Evolutionary conservation across 352 stramenopile species (phyloP), one percentile per base, ranked within the genome.

Genomic region (Phytophthora litchii): DNA sequence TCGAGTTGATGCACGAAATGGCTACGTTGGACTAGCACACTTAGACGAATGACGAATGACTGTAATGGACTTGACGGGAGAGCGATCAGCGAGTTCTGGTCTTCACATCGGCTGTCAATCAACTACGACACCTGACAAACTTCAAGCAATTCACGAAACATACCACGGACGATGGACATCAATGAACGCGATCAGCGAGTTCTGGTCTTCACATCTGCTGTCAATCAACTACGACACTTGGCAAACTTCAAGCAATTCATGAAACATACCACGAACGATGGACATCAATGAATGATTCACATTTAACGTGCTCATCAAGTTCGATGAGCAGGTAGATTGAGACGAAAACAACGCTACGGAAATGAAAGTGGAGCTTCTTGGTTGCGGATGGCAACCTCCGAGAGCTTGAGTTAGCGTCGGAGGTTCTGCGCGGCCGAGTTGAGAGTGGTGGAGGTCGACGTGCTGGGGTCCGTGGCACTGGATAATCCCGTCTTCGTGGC

Each of bases 211-310:
- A 32, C 49, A 45, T 34, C 36, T 56, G 25, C n/a, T 42, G 45
- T 53, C 46, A 34, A 44, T 43, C 46, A 44, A 32, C 31, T 34
- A 35, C 12, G 7, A 20, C 14, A 34, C 14, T 5, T 25, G 23
- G 23, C 17, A 23, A 10, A 35, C 41, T 48, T 48, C 21, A 35
- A 34, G 23, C n/a, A 35, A 1, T 9, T 17, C 23, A 25, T 40
- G 6, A 25, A 11, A 11, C 34, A 36, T 27, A 27, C 16, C 21
- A 11, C 23, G 10, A 6, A 17, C 14, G 23, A 27, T 5, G 23
- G 49, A 41, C 32, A 54, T 19, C 1, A 19, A 59, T 44, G 8
- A 60, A 60, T 32, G 32, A 20, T 53, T 54, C 14, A 53, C 32
- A 52, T 60, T 60, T 20, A 54, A n/a, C 32, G n/a, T 34, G 43